These are phyloP conservation scores for Cryptococcus wingfieldii DNA, from an alignment of 1,284 basidiomycete genomes.

Conservation along the genomic window DNA sequence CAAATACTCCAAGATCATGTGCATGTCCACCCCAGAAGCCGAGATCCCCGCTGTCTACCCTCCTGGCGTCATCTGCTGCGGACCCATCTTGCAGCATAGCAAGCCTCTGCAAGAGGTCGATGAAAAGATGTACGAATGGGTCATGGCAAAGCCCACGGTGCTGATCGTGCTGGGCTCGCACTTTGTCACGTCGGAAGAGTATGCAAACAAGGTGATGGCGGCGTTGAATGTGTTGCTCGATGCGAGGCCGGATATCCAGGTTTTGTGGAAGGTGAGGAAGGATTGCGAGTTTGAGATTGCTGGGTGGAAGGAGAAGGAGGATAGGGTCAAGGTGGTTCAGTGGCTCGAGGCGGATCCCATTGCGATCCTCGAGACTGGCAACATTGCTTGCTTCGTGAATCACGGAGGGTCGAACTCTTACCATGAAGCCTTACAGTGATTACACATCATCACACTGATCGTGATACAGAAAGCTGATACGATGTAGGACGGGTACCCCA, in stretches of 20 bases:
- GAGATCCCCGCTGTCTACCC: conserved; percentile 17
- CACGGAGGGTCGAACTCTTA: conserved; percentile 33
- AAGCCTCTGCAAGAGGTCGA: conserved; percentile 12
- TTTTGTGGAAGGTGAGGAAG: conserved; percentile 17
- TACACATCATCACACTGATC: neutral
- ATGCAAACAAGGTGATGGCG: conserved; percentile 10
- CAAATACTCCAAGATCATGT: conserved; percentile 4
- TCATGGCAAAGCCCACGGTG: neutral
- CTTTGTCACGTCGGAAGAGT: conserved; percentile 1
- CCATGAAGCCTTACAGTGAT: conserved; percentile 28
- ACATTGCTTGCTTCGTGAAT: conserved; percentile 18
- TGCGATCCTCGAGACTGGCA: conserved; percentile 19
- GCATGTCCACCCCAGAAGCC: conserved; percentile 17
- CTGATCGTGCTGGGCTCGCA: conserved; percentile 21
- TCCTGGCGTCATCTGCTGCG: conserved; percentile 13
- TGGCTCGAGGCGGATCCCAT: conserved; percentile 23
- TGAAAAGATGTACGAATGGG: neutral
- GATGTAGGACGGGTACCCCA: neutral
- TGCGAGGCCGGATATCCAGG: conserved; percentile 18
- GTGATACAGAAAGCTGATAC: neutral
- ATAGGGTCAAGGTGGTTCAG: conserved; percentile 18
- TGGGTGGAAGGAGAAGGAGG: neutral
- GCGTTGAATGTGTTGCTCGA: conserved; percentile 13
- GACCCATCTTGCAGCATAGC: conserved; percentile 18
- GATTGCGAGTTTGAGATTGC: conserved; percentile 1